Evolutionary conservation across 371 early-diverging fungal species (phyloP).

Genomic region (Actinomucor elegans): DNA sequence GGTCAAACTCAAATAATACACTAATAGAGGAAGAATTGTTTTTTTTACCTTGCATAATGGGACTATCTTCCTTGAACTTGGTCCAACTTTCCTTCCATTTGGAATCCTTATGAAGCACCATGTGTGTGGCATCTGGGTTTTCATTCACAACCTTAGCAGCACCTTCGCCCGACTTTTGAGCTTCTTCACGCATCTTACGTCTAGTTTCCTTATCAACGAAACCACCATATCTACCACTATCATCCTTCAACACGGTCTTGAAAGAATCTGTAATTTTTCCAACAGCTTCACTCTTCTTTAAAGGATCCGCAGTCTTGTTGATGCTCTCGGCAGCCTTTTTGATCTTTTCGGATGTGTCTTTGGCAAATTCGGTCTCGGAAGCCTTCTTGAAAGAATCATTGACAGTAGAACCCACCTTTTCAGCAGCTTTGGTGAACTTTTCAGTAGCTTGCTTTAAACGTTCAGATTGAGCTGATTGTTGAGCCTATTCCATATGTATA

Average conservation of each 20-base stretch:
- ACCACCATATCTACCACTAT: slow-evolving; percentile 76
- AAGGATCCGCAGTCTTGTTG: slow-evolving; percentile 72
- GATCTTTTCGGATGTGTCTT: slow-evolving; percentile 79
- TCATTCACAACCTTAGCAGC: slow-evolving; percentile 33
- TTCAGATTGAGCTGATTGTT: slow-evolving; percentile 51
- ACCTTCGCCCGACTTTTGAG: slow-evolving; percentile 30
- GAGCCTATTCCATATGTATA: slow-evolving; percentile 17
- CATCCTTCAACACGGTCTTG: slow-evolving; percentile 73
- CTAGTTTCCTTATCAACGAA: slow-evolving; percentile 72
- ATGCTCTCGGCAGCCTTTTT: slow-evolving; percentile 54
- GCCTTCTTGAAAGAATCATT: slow-evolving; percentile 82
- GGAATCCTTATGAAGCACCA: slow-evolving; percentile 91
- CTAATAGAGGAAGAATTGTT: neutral
- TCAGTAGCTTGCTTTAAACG: slow-evolving; percentile 74
- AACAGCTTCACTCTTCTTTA: slow-evolving; percentile 73
- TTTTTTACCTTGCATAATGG: slow-evolving; percentile 76
- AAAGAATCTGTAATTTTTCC: slow-evolving; percentile 72
- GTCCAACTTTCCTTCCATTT: slow-evolving; percentile 92
- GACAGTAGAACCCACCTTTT: slow-evolving; percentile 72
- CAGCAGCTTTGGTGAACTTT: slow-evolving; percentile 73
- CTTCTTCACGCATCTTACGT: slow-evolving; percentile 61
- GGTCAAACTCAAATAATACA: neutral
- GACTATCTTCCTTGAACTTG: slow-evolving; percentile 88
- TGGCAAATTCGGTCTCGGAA: slow-evolving; percentile 81
- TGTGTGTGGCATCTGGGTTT: slow-evolving; percentile 71